A percentile compares a stretch with the other conserved stretches of the same genome.
These are phyloP conservation scores for Metahyphopichia silvanorum DNA, from an alignment of 805 yeast species.

Conservation along the genomic window DNA sequence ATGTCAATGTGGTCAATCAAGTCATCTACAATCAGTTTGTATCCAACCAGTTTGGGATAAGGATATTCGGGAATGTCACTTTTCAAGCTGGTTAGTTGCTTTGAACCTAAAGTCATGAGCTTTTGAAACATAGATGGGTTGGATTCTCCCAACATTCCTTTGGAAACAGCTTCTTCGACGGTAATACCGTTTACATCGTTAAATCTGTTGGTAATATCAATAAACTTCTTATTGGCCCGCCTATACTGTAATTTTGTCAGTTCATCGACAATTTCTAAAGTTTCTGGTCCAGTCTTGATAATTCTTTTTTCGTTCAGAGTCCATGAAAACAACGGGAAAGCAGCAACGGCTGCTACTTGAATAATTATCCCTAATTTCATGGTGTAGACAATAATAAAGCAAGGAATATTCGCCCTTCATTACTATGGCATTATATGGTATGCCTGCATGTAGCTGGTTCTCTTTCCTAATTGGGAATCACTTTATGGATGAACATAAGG, in stretches of 20 bases:
- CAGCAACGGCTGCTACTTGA: not conserved
- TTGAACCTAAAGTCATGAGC: slow-evolving; percentile 17
- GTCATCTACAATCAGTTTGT: slow-evolving; percentile 35
- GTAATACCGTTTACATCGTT: too few relatives aligned
- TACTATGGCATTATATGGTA: too few relatives aligned
- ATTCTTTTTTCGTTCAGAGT: slow-evolving; percentile 14
- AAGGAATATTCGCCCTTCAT: too few relatives aligned
- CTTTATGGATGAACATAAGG: too few relatives aligned
- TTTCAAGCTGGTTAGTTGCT: slow-evolving; percentile 22
- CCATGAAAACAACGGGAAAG: not conserved
- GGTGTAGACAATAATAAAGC: too few relatives aligned
- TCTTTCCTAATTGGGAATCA: too few relatives aligned
- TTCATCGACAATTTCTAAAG: slow-evolving; percentile 32
- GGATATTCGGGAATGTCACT: slow-evolving; percentile 31
- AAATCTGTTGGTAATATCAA: slow-evolving; percentile 63
- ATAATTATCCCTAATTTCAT: not conserved
- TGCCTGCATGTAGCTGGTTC: too few relatives aligned
- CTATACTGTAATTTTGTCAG: slow-evolving; percentile 28
- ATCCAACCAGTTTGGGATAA: slow-evolving; percentile 50
- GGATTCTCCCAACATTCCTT: slow-evolving; percentile 19
- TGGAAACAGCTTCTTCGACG: slow-evolving; percentile 29
- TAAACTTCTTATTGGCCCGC: slow-evolving; percentile 50
- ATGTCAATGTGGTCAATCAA: slow-evolving; percentile 45
- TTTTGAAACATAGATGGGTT: slow-evolving; percentile 8
- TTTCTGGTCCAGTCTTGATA: slow-evolving; percentile 33